Evolutionary conservation across 495 filamentous ascomycete genomes (phyloP).

Genomic region (Podospora sp.): DNA sequence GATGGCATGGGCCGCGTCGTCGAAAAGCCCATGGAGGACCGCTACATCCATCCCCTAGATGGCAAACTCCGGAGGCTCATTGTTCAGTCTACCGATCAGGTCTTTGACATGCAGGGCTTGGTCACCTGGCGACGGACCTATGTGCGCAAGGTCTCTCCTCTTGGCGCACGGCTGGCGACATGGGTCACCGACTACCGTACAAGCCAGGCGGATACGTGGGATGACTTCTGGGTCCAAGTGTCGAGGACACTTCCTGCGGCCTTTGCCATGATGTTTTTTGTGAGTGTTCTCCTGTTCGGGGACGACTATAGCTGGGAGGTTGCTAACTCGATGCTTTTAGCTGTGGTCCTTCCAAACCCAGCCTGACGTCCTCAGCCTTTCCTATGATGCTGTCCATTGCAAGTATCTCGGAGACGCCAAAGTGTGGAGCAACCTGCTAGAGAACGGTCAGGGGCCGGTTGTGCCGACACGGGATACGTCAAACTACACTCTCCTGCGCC

Average conservation of each 20-base stretch:
- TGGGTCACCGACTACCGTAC: constrained; percentile 24
- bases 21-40: constrained; percentile 15
- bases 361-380: constrained; percentile 1
- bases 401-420: constrained; percentile 20
- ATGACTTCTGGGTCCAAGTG: constrained; percentile 19
- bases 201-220: constrained; percentile 17
- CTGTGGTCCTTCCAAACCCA: constrained; percentile 6
- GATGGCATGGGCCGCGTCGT: constrained; percentile 21
- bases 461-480: background rate
- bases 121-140: constrained; percentile 26
- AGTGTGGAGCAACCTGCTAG: constrained; percentile 24
- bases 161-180: constrained; percentile 20
- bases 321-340: too few species aligned
- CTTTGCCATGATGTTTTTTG: constrained; percentile 18
- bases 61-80: constrained; percentile 25
- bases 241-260: constrained; percentile 18
- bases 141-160: constrained; percentile 24
- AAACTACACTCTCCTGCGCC: constrained; percentile 16
- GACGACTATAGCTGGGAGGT: too few species aligned
- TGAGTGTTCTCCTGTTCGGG: too few species aligned
- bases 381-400: constrained; percentile 14
- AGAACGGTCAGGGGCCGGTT: constrained; percentile 3
- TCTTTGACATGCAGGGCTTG: constrained; percentile 13
- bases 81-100: constrained; percentile 25
- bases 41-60: constrained; percentile 24